Percentiles rank a stretch among this genome's conserved stretches.
Conservation (phyloP, 805 yeast species). For the Torulaspora delbrueckii region DNA sequence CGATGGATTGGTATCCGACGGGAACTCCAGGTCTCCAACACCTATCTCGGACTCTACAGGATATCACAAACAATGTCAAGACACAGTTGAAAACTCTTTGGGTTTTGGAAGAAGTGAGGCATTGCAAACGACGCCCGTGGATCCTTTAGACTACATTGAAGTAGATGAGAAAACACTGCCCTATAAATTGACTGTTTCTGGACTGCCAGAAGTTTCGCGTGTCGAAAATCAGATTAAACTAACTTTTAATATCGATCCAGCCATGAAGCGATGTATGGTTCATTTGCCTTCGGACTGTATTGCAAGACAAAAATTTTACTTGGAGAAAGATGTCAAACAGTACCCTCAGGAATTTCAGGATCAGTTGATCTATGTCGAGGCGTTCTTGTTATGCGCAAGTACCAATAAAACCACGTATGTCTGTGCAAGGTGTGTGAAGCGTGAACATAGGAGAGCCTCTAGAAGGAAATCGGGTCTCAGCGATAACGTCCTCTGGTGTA, state of each 20-base stretch:
- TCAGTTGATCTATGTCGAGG: conserved; percentile 63
- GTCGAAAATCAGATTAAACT: conserved; percentile 95
- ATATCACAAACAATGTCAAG: conserved; percentile 16
- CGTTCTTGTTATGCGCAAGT: conserved; percentile 68
- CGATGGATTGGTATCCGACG: conserved; percentile 1
- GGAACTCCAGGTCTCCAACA: conserved; percentile 2
- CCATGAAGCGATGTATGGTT: conserved; percentile 55
- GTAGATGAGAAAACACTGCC: conserved; percentile 33
- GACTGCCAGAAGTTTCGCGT: conserved; percentile 75
- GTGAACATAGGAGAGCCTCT: conserved; percentile 91
- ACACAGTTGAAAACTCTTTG: conserved; percentile 18
- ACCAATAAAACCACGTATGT: conserved; percentile 56
- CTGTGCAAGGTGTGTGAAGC: conserved; percentile 81
- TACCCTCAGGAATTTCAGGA: conserved; percentile 47
- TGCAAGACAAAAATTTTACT: conserved; percentile 77
- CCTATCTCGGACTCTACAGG: conserved; percentile 6
- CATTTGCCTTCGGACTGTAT: conserved; percentile 85
- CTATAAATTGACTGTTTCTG: conserved; percentile 49
- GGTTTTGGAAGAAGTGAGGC: conserved; percentile 25
- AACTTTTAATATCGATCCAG: conserved; percentile 60
- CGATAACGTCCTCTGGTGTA: conserved; percentile 74
- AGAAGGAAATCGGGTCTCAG: conserved; percentile 80
- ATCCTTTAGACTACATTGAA: conserved; percentile 29
- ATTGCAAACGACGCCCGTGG: conserved; percentile 16
- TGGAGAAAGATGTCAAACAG: conserved; percentile 40